Percentiles rank a stretch among this genome's conserved stretches.
phyloP scores from a whole-genome alignment of 768 basidiomycete species.

The Xanthoconium stramineum region DNA sequence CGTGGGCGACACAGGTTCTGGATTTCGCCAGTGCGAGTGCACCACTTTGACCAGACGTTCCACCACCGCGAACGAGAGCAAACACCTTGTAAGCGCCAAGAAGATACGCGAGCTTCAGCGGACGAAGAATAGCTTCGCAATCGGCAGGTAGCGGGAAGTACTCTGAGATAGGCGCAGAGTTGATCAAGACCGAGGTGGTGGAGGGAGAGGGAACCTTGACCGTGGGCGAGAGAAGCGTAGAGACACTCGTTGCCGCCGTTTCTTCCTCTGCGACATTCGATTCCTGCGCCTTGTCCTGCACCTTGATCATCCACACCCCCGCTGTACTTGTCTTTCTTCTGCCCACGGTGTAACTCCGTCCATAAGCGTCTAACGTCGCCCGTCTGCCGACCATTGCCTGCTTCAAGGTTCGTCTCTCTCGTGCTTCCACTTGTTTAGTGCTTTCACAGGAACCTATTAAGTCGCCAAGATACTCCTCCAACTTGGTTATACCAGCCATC shows the following conservation, averaged over 20 bases:
- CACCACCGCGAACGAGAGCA: slow-evolving; percentile 78
- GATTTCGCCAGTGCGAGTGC: slow-evolving; percentile 71
- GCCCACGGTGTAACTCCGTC: slow-evolving; percentile 85
- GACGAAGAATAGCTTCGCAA: slow-evolving; percentile 77
- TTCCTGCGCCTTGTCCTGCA: slow-evolving; percentile 37
- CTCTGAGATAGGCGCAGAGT: slow-evolving; percentile 72
- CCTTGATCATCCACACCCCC: slow-evolving; percentile 89
- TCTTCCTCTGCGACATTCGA: slow-evolving; percentile 1
- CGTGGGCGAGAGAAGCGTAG: slow-evolving; percentile 18
- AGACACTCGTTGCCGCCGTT: slow-evolving; percentile 4
- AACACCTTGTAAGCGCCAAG: slow-evolving; percentile 83
- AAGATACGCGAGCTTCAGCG: slow-evolving; percentile 78
- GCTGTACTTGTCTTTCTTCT: slow-evolving; percentile 88
- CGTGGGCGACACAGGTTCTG: slow-evolving; percentile 69
- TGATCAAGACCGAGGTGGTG: slow-evolving; percentile 75
- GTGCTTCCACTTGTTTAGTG: slow-evolving; percentile 50
- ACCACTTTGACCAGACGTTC: slow-evolving; percentile 89
- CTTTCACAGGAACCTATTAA: slow-evolving; percentile 65
- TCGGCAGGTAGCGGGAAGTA: slow-evolving; percentile 78
- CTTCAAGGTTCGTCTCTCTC: slow-evolving; percentile 28
- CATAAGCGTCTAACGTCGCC: slow-evolving; percentile 64
- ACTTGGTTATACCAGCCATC: slow-evolving; percentile 32
- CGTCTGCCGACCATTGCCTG: slow-evolving; percentile 46
- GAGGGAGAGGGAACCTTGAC: slow-evolving; percentile 36
- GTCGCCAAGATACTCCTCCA: slow-evolving; percentile 59